Evolutionary conservation across 2,329 filamentous ascomycete genomes (phyloP), one percentile per base, ranked within the genome.

Genomic region (Emergomyces pasteurianus): DNA sequence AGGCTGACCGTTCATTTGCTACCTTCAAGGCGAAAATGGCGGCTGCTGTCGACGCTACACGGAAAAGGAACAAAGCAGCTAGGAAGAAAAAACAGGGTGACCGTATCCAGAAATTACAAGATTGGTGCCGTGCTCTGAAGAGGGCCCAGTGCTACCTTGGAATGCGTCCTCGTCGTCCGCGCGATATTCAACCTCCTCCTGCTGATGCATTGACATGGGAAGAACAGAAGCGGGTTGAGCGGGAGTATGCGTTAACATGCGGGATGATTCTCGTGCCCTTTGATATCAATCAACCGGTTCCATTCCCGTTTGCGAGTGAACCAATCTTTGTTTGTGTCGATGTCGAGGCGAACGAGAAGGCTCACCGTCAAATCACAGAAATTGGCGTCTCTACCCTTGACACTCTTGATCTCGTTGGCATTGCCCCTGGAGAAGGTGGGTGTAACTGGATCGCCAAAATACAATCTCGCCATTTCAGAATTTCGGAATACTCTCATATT

Each of bases 361-460:
- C 83, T 52, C 82, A 84, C 14, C 77, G 80, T 40, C 77, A 83
- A 14, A 81, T 97, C 62, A 95, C 92, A 0, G 94, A 99, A 72
- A 80, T 99, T 46, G 94, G 94, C 0, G 79, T 99, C 47, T 86
- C 90, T 1, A 86, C 86, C 2, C 78, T 97, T 0, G 91, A 97
- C 70, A 91, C 88, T 0, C 71, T 75, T 23, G 79, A 83, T 58
- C 72, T 90, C 26, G 67, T 74, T 0, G 75, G 72, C 8, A 63
- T 85, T 0, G 68, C 82, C 0, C 88, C 89, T 2, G 89, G 89
- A 0, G 67, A 76, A 2, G 73, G 77, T 31, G 89, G 86, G 2
- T 67, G 76, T 47, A 79, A 84, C 43, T 96, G 92, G 91, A 82
- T 83, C 65, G 67, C 76, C 0, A 73, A 80, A 58, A 87, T 96